Base-by-base conservation (phyloP, 257 asterid species). In the Capsicum pubescens region DNA sequence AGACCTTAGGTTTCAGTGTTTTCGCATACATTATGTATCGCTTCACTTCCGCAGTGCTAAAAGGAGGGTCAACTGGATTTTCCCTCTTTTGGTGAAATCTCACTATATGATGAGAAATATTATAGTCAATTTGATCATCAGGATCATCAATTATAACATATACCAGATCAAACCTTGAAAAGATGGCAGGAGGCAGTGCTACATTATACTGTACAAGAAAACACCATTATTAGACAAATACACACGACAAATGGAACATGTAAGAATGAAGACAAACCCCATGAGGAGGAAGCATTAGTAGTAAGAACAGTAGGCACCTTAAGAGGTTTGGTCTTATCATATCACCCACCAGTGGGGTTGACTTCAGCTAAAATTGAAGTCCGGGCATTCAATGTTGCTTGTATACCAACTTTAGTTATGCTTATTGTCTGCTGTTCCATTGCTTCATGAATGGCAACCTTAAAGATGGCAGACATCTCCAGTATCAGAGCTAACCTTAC, bases 341-440 rank as follows among this genome's bases (percentile, higher is more conserved):
- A n/a, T n/a, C n/a, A n/a, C n/a, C n/a, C n/a, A n/a, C n/a, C n/a
- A n/a, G n/a, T n/a, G n/a, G n/a, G n/a, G n/a, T n/a, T n/a, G n/a
- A n/a, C n/a, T n/a, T n/a, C n/a, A n/a, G n/a, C n/a, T n/a, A n/a
- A n/a, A n/a, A n/a, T n/a, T n/a, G n/a, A n/a, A n/a, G n/a, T n/a
- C n/a, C n/a, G n/a, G n/a, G n/a, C n/a, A n/a, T n/a, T n/a, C n/a
- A n/a, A n/a, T n/a, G n/a, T n/a, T n/a, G n/a, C n/a, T n/a, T n/a
- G n/a, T n/a, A n/a, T n/a, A 68, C 99, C 99, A 72, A 98, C 98
- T 90, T 97, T 97, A 52, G 99, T 97, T 85, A 97, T 95, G 92
- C 99, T 97, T 92, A 97, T 97, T 2, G 99, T 97, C 88, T 97
- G 99, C 85, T 97, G 99, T 86, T 97, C 98, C 99, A 97, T 97